Evolutionary conservation across 495 filamentous ascomycete genomes (phyloP).

Genomic region (Neurospora discreta): DNA sequence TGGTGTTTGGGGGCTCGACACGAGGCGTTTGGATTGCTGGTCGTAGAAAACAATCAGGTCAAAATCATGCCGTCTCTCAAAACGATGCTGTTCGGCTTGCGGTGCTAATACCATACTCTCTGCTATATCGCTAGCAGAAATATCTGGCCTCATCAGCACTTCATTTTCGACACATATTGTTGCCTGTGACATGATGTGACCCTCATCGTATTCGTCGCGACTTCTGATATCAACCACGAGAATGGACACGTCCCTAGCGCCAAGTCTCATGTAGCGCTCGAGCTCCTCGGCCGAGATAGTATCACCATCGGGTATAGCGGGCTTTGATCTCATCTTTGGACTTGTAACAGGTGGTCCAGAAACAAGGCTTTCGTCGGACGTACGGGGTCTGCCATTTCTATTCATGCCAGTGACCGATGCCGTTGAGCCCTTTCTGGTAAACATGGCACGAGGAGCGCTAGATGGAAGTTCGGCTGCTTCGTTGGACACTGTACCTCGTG

Average conservation of each 20-base stretch:
- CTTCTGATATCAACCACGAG: slow-evolving; percentile 78
- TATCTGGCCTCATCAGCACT: slow-evolving; percentile 52
- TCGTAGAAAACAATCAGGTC: slow-evolving; percentile 91
- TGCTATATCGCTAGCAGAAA: slow-evolving; percentile 76
- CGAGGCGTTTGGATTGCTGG: slow-evolving; percentile 43
- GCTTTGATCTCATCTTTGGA: slow-evolving; percentile 15
- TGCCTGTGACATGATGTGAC: slow-evolving; percentile 71
- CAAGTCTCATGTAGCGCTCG: slow-evolving; percentile 45
- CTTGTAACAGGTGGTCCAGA: slow-evolving; percentile 13
- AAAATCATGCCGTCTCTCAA: slow-evolving; percentile 65
- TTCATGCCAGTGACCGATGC: slow-evolving; percentile 19
- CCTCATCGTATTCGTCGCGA: slow-evolving; percentile 72
- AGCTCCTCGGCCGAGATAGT: slow-evolving; percentile 57
- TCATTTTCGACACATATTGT: slow-evolving; percentile 91
- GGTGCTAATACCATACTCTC: slow-evolving; percentile 76
- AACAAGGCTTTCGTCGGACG: slow-evolving; percentile 20
- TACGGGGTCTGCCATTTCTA: slow-evolving; percentile 9
- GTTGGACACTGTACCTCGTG: slow-evolving; percentile 42
- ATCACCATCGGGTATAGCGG: slow-evolving; percentile 45
- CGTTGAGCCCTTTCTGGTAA: slow-evolving; percentile 36
- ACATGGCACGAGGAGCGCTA: slow-evolving; percentile 36
- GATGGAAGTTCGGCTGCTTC: slow-evolving; percentile 39
- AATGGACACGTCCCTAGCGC: slow-evolving; percentile 42
- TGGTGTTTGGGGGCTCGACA: slow-evolving; percentile 29
- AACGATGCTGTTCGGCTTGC: slow-evolving; percentile 56